Conservation (phyloP, 345 rosid species). For the Moricandia moricandioides region DNA sequence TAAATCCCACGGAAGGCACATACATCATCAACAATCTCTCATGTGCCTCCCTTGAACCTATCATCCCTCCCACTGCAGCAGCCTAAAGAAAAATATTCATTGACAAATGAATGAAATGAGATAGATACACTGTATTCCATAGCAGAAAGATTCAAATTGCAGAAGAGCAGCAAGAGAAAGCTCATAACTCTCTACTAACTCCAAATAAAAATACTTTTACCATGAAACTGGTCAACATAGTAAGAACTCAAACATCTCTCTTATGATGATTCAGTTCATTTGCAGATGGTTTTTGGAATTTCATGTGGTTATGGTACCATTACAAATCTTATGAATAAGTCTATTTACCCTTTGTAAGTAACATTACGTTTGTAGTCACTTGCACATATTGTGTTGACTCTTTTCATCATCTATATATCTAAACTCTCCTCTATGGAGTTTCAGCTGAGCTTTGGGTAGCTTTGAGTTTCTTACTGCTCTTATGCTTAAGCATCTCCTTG, state of each 20-base stretch:
- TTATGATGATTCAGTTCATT: background rate
- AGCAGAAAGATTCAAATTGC: too few relatives aligned
- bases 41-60: conserved; percentile 57
- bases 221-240: background rate
- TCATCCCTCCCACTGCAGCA: conserved; percentile 57
- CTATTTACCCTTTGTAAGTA: conserved; percentile 20
- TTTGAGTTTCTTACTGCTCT: conserved; percentile 41
- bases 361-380: conserved; percentile 5
- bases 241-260: background rate
- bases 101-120: background rate
- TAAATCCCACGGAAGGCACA: conserved; percentile 56
- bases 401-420: background rate
- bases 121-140: background rate
- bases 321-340: conserved; percentile 5
- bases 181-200: too few relatives aligned
- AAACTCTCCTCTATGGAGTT: conserved; percentile 29
- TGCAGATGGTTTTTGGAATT: background rate
- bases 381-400: background rate
- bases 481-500: conserved; percentile 55
- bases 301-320: background rate
- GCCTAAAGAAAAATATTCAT: conserved; percentile 37
- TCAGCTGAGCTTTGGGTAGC: conserved; percentile 41
- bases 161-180: too few relatives aligned
- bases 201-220: background rate
- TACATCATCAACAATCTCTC: conserved; percentile 56